These are phyloP conservation scores for Ambrosiella cleistominuta DNA, from an alignment of 2,329 filamentous ascomycete genomes.

Conservation along the genomic window DNA sequence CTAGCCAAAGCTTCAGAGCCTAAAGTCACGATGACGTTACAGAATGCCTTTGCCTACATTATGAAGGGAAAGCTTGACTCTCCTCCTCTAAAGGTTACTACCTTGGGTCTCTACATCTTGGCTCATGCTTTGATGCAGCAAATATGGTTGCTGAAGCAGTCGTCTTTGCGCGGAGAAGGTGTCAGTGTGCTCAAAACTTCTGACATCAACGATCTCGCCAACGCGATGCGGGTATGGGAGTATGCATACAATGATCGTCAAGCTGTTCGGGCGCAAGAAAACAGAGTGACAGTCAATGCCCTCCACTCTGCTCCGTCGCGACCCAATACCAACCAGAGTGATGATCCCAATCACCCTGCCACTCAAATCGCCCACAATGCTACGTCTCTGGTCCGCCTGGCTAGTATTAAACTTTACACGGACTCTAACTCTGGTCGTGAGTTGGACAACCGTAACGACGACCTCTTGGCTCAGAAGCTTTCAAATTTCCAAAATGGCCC, in stretches of 20 bases:
- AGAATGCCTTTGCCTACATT: constrained; percentile 38
- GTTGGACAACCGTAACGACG: constrained; percentile 47
- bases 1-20: constrained; percentile 35
- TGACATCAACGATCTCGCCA: constrained; percentile 38
- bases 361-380: constrained; percentile 51
- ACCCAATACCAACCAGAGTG: constrained; percentile 16
- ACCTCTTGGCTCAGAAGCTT: constrained; percentile 42
- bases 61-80: constrained; percentile 18
- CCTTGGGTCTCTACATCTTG: constrained; percentile 51
- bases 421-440: constrained; percentile 45
- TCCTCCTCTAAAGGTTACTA: constrained; percentile 27
- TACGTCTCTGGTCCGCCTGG: constrained; percentile 40
- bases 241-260: constrained; percentile 39
- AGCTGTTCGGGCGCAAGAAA: constrained; percentile 31
- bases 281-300: neutral
- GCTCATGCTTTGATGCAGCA: constrained; percentile 57
- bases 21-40: constrained; percentile 34
- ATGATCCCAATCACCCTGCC: constrained; percentile 21
- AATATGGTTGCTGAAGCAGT: constrained; percentile 51
- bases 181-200: constrained; percentile 34
- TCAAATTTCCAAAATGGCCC: constrained; percentile 8
- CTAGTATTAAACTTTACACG: constrained; percentile 48
- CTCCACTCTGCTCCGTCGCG: neutral
- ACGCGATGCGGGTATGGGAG: constrained; percentile 40
- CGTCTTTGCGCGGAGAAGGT: constrained; percentile 32